These are phyloP conservation scores for Vitis hybrid DNA, from an alignment of 177 flowering plant genomes.

Conservation along the genomic window DNA sequence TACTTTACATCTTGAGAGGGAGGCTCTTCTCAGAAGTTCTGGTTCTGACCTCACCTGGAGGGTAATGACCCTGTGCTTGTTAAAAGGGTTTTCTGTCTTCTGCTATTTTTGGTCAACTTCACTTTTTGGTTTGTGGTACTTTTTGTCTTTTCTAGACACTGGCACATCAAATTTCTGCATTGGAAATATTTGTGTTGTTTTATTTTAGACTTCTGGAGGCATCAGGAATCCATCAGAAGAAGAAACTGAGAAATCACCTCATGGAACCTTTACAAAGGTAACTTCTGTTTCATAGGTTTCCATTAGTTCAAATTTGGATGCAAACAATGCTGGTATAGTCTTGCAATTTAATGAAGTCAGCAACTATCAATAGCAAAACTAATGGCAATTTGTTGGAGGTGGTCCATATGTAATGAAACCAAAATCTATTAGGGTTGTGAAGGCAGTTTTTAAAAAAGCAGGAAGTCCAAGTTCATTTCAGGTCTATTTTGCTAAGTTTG, in stretches of 20 bases:
- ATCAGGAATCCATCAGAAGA: slow-evolving; percentile 48
- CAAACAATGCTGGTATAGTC: no score
- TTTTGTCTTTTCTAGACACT: not conserved
- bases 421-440: no score
- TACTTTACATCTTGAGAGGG: slow-evolving; percentile 56
- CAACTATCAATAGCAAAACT: no score
- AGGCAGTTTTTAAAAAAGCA: no score
- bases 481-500: no score
- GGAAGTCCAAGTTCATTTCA: no score
- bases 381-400: no score
- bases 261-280: slow-evolving; percentile 85
- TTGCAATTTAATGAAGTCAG: no score
- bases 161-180: not conserved
- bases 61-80: slow-evolving; percentile 32
- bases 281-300: not conserved
- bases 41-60: slow-evolving; percentile 54
- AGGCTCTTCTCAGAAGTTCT: slow-evolving; percentile 47
- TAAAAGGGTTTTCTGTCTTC: not conserved
- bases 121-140: not conserved
- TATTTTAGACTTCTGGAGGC: slow-evolving; percentile 65
- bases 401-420: no score
- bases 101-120: not conserved
- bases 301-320: no score
- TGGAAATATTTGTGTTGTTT: not conserved
- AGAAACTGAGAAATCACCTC: slow-evolving; percentile 51